A percentile compares a stretch with the other conserved stretches of the same genome.
These are phyloP conservation scores for Aspergillus sp. DNA, from an alignment of 2,329 filamentous ascomycete genomes.

Conservation along the genomic window DNA sequence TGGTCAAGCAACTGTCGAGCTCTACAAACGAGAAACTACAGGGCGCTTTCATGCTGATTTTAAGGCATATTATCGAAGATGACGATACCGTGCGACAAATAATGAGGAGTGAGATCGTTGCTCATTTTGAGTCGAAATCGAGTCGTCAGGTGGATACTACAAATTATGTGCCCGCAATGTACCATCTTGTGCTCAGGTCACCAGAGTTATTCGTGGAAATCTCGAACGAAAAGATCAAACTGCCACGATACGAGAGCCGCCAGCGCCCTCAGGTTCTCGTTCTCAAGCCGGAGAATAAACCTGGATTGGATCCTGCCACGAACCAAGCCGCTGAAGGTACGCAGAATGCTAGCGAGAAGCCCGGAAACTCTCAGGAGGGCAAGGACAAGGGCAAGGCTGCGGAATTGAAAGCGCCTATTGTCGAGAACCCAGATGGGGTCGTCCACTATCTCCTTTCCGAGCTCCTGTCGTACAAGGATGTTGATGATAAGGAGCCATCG, in stretches of 20 bases:
- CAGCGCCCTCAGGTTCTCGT: constrained; percentile 58
- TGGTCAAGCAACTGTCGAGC: constrained; percentile 89
- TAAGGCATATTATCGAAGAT: constrained; percentile 93
- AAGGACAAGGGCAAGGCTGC: constrained; percentile 58
- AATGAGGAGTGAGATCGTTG: constrained; percentile 85
- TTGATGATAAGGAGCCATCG: constrained; percentile 77
- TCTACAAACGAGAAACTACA: constrained; percentile 76
- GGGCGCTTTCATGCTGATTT: constrained; percentile 77
- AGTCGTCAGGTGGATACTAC: constrained; percentile 69
- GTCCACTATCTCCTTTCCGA: constrained; percentile 94
- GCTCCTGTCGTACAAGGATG: constrained; percentile 86
- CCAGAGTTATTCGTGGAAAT: constrained; percentile 87
- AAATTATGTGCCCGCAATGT: constrained; percentile 75
- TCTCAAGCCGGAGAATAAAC: constrained; percentile 55
- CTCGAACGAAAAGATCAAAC: constrained; percentile 80
- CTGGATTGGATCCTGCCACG: constrained; percentile 27
- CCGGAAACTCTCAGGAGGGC: constrained; percentile 27
- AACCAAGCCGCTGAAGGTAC: constrained; percentile 30
- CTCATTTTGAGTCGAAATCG: constrained; percentile 68
- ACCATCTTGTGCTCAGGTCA: constrained; percentile 77
- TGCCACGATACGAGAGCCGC: constrained; percentile 65
- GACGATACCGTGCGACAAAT: constrained; percentile 87
- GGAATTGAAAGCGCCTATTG: constrained; percentile 79
- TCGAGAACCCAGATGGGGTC: constrained; percentile 93
- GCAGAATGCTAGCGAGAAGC: constrained; percentile 36